Conservation (phyloP, 108 stramenopile genomes). For the Mediolabrus comicus region DNA sequence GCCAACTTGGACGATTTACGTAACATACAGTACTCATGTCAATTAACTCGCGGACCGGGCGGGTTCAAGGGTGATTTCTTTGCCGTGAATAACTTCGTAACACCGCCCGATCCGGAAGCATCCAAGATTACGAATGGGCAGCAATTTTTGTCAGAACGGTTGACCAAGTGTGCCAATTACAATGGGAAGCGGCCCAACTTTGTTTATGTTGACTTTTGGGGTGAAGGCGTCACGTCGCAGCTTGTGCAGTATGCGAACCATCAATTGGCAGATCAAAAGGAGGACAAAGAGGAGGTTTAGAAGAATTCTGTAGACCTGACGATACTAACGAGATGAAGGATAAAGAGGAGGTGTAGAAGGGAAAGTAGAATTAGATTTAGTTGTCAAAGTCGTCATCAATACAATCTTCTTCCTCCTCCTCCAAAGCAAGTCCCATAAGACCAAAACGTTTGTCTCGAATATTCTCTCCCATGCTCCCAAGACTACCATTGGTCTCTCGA, state of each 20-base stretch:
- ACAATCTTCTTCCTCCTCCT: too few relatives aligned
- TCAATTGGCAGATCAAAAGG: background rate
- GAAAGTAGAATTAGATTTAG: background rate
- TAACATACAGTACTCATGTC: slow-evolving; percentile 48
- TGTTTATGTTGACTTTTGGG: slow-evolving; percentile 46
- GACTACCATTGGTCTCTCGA: slow-evolving; percentile 14
- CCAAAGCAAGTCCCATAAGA: too few relatives aligned
- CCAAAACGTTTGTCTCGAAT: background rate
- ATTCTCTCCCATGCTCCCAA: slow-evolving; percentile 3
- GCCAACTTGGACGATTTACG: slow-evolving; percentile 36
- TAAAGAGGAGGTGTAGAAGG: background rate
- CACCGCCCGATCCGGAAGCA: slow-evolving; percentile 35
- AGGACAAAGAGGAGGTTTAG: background rate
- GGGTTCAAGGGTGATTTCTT: slow-evolving; percentile 25
- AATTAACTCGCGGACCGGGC: slow-evolving; percentile 42
- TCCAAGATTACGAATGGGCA: slow-evolving; percentile 26
- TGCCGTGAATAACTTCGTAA: slow-evolving; percentile 42
- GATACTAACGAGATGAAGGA: too few relatives aligned
- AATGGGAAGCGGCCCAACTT: slow-evolving; percentile 39
- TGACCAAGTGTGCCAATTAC: slow-evolving; percentile 27
- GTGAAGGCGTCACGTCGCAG: slow-evolving; percentile 19
- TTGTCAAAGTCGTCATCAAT: background rate
- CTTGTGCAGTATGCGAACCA: slow-evolving; percentile 33
- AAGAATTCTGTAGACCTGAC: too few relatives aligned
- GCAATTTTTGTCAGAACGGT: slow-evolving; percentile 15